Conservation (phyloP, 176 grass and related monocot species). For the Bothriochloa decipiens region DNA sequence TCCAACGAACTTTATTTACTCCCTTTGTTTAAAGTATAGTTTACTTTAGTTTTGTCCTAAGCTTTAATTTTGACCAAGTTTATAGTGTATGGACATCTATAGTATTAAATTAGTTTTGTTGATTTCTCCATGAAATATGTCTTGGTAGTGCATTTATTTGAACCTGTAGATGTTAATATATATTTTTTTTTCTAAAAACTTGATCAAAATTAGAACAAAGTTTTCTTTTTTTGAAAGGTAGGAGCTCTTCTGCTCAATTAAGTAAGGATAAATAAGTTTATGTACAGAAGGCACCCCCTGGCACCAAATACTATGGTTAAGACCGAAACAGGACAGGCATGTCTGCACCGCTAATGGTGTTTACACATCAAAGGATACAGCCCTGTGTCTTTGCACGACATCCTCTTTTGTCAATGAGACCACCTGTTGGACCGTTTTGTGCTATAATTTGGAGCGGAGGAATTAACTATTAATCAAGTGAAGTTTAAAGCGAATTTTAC, state of each 20-base stretch:
- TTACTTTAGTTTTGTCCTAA: neutral
- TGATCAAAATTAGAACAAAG: neutral
- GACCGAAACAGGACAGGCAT: too few relatives aligned
- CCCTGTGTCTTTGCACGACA: too few relatives aligned
- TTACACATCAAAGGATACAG: too few relatives aligned
- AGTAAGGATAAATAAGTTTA: too few relatives aligned
- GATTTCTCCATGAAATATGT: neutral
- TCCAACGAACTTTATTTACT: conserved; percentile 19
- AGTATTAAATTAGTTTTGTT: neutral
- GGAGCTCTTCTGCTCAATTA: too few relatives aligned
- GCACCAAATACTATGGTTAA: too few relatives aligned
- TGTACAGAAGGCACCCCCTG: too few relatives aligned
- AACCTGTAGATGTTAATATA: neutral
- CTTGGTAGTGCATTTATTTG: neutral
- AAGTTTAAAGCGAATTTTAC: conserved; percentile 30
- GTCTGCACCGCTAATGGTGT: too few relatives aligned
- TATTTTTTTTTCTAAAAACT: neutral
- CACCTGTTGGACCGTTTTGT: neutral
- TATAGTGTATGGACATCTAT: neutral
- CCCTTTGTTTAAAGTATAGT: neutral
- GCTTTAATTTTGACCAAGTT: neutral
- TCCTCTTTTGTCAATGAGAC: too few relatives aligned
- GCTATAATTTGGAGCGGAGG: neutral
- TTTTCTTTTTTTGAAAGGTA: too few relatives aligned
- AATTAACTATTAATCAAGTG: neutral